Base-by-base conservation (phyloP, 129 eudicot genomes). In the Tagetes patula region DNA sequence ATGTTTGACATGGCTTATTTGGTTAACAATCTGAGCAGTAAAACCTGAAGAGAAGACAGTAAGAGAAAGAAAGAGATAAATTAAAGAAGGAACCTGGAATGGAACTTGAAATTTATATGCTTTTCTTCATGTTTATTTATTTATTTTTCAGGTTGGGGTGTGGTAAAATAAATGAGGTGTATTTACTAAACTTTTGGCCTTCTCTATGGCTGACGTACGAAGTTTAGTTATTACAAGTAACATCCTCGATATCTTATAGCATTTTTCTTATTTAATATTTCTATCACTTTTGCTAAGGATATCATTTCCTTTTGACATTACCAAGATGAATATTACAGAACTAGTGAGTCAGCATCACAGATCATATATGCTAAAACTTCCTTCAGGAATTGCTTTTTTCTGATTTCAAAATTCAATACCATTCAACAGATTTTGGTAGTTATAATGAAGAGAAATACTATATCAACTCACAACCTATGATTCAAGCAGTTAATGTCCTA, bases 1-100 rank as follows among this genome's bases (percentile, higher is more conserved):
- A 83, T 56, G 69, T 87, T 82, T 71, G 96, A 83, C 96, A 90
- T 87, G 4, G 80, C 56, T 42, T 65, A 78, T 36, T 41, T 49
- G 48, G 58, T 31, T 41, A 58, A 73, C 33, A 56, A 58, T 58
- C 56, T 65, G 68, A 31, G 59, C 50, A 66, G 63, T 59, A 67
- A 41, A 50, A 50, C 68, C 60, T 71, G 65, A 50, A 52, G 64
- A 65, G 69, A 65, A 59, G 53, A 47, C 5, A 40, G 13, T 48
- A 39, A 12, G 67, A 69, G 50, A 38, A 65, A 10, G 30, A 47
- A 79, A 65, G 32, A 65, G 46, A 31, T 12, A 50, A 27, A 74
- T 13, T 2, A 46, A 54, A 32, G 40, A 32, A 64, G 47, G 37
- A 63, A 79, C 58, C 67, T 33, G 30, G 31, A 75, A 67, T n/a